These are phyloP conservation scores for Hibiscus syriacus DNA, from an alignment of 345 rosid genomes.

Conservation along the genomic window DNA sequence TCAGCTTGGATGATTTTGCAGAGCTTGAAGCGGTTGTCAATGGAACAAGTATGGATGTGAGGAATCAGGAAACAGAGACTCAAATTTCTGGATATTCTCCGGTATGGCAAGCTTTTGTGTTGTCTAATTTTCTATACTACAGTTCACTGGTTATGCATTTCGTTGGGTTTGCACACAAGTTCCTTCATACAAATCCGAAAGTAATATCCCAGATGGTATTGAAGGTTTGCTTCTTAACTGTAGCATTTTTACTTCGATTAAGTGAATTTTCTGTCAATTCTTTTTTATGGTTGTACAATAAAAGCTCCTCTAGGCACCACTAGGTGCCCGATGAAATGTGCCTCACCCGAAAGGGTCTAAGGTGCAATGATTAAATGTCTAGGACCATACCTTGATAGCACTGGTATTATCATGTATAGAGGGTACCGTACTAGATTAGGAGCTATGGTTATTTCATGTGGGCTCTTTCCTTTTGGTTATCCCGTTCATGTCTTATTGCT, in stretches of 20 bases:
- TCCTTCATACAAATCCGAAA: slow-evolving; percentile 82
- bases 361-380: no score
- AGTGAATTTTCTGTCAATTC: background rate
- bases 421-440: background rate
- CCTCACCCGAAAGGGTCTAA: no score
- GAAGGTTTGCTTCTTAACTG: slow-evolving; percentile 49
- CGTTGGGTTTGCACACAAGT: slow-evolving; percentile 90
- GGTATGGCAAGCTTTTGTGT: slow-evolving; percentile 62
- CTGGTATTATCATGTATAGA: background rate
- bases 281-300: background rate
- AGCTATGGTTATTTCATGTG: background rate
- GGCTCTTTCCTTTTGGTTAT: background rate
- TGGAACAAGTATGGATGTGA: slow-evolving; percentile 34
- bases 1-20: slow-evolving; percentile 49
- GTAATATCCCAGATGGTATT: slow-evolving; percentile 70
- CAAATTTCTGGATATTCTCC: slow-evolving; percentile 42
- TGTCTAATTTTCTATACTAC: slow-evolving; percentile 83
- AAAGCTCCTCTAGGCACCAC: background rate
- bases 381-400: no score
- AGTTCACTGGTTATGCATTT: slow-evolving; percentile 90
- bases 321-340: background rate
- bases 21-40: slow-evolving; percentile 46
- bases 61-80: slow-evolving; percentile 28
- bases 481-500: background rate
- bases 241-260: background rate